Evolutionary conservation across 371 early-diverging fungal genomes (phyloP), one percentile per base, ranked within the genome.

Genomic region (Mortierella sp.): DNA sequence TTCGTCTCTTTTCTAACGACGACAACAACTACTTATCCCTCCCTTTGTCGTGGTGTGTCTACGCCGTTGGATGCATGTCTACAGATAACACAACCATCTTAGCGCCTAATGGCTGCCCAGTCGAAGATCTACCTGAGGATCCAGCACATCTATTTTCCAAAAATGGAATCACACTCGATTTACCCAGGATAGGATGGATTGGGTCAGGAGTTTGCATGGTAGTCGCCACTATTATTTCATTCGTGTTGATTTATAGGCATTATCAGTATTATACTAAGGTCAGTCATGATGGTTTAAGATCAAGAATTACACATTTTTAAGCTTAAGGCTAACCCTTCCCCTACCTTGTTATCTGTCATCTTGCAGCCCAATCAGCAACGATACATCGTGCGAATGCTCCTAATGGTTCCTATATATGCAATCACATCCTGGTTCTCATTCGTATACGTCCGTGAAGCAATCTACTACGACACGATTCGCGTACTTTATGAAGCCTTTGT

Each of bases 371-470:
- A 83, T 37, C 84, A 91, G 61, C 93, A 93, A 74, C 87, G 91
- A 9, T 88, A 89, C 55, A 88, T 93, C 28, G 87, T 91, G 37
- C 86, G 92, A 52, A 91, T 93, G 65, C 78, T 90, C 10, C 74
- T 93, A 1, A 90, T 94, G 89, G 91, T 93, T 26, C 93, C 94
- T 0, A 84, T 94, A 61, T 94, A 94, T 71, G 83, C 93, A 63
- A 78, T 92, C 60, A 85, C 89, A 32, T 91, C 93, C 22, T 90
- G 87, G 83, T 84, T 93, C 66, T 86, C 91, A 51, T 93, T 89
- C 75, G 87, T 89, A 51, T 90, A 89, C 74, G 89, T 88, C 68
- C 86, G 86, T 51, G 85, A 91, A 63, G 84, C 93, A 3, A 84
- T 89, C 45, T 93, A 92, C 85, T 90, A 87, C 73, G 86, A 86